phyloP scores from a whole-genome alignment of 2,329 filamentous ascomycete species.

The Didymella pomorum region DNA sequence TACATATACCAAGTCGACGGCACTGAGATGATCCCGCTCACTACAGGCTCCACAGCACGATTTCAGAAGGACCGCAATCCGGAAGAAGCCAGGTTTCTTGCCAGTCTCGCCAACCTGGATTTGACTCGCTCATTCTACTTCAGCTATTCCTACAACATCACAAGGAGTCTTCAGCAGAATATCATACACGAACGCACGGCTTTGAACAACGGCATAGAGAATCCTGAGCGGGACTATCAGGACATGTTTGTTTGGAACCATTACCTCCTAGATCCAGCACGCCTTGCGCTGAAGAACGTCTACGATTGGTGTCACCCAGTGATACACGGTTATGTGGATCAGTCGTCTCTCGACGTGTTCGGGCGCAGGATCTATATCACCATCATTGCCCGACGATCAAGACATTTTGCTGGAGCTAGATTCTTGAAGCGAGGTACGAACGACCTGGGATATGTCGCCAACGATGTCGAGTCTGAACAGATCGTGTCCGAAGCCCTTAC shows the following conservation, averaged over 20 bases:
- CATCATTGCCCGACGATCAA: conserved; percentile 88
- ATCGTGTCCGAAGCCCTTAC: conserved; percentile 95
- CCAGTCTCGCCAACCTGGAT: conserved; percentile 90
- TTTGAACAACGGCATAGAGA: conserved; percentile 69
- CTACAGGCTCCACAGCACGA: conserved; percentile 70
- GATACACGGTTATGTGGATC: conserved; percentile 95
- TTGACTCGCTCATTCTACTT: conserved; percentile 94
- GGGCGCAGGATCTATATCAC: conserved; percentile 90
- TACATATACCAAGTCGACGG: conserved; percentile 95
- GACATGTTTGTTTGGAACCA: conserved; percentile 99
- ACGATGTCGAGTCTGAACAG: conserved; percentile 98
- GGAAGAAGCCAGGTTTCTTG: conserved; percentile 88
- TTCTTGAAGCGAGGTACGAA: conserved; percentile 96
- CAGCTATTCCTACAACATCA: conserved; percentile 97
- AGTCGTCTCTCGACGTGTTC: conserved; percentile 78
- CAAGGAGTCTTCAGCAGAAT: conserved; percentile 89
- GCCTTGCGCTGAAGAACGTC: conserved; percentile 73
- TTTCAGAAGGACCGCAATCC: conserved; percentile 83
- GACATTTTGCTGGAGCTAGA: conserved; percentile 91
- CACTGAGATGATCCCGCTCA: conserved; percentile 89
- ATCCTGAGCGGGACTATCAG: conserved; percentile 74
- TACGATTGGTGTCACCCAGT: conserved; percentile 97
- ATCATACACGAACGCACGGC: conserved; percentile 80
- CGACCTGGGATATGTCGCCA: conserved; percentile 93
- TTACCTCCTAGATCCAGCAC: conserved; percentile 81